Evolutionary conservation across 2,329 filamentous ascomycete species (phyloP).

Genomic region (Dothideomycetes sp.): DNA sequence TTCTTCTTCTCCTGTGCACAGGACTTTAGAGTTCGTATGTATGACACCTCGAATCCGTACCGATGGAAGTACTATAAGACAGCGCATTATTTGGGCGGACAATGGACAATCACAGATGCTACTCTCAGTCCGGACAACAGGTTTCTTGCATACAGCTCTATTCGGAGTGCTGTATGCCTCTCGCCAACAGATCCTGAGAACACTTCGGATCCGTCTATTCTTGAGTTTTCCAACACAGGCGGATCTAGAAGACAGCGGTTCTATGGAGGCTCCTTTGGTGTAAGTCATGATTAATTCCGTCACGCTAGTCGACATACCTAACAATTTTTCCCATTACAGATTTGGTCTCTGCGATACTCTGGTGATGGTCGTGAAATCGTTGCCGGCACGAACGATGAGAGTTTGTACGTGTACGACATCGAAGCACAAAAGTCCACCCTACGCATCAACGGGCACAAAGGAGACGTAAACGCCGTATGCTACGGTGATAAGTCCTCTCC

Average conservation of each 20-base stretch:
- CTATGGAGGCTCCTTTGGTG: slow-evolving; percentile 29
- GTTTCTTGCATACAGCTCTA: slow-evolving; percentile 84
- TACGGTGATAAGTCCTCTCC: slow-evolving; percentile 83
- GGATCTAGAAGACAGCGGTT: slow-evolving; percentile 16
- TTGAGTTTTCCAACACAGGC: slow-evolving; percentile 57
- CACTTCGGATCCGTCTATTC: slow-evolving; percentile 62
- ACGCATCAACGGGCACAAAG: slow-evolving; percentile 63
- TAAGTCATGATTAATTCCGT: slow-evolving; percentile 20
- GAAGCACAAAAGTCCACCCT: slow-evolving; percentile 68
- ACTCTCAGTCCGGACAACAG: slow-evolving; percentile 84
- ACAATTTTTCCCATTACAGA: slow-evolving; percentile 12
- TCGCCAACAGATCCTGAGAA: slow-evolving; percentile 80
- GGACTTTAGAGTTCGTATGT: slow-evolving; percentile 92
- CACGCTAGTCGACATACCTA: background rate
- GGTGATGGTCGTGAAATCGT: slow-evolving; percentile 86
- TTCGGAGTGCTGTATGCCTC: slow-evolving; percentile 71
- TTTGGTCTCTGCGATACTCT: slow-evolving; percentile 88
- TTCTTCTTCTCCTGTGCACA: slow-evolving; percentile 92
- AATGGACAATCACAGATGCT: slow-evolving; percentile 95
- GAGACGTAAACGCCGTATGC: slow-evolving; percentile 94
- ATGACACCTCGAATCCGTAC: slow-evolving; percentile 92
- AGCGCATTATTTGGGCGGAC: slow-evolving; percentile 82
- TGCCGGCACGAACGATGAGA: slow-evolving; percentile 69
- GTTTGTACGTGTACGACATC: slow-evolving; percentile 85
- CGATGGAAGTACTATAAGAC: slow-evolving; percentile 93